Evolutionary conservation across 495 filamentous ascomycete species (phyloP).

Genomic region (Aspergillus cristatus): DNA sequence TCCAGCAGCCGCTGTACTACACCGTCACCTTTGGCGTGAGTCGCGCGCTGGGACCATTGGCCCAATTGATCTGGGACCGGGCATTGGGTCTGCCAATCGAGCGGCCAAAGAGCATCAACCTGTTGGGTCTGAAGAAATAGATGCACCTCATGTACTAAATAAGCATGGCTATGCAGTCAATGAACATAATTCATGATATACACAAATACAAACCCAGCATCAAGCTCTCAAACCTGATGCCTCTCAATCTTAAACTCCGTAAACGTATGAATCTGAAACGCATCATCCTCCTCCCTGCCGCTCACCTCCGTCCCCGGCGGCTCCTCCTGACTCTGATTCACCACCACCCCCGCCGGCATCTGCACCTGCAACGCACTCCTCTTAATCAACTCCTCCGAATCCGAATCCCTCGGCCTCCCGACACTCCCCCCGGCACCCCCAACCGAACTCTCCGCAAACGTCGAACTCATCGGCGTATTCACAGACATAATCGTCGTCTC

Average conservation of each 20-base stretch:
- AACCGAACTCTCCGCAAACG: too few species aligned
- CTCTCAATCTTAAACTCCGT: slow-evolving; percentile 6
- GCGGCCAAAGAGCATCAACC: slow-evolving; percentile 92
- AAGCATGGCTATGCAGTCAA: too few species aligned
- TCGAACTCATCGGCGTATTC: background rate
- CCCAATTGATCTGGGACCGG: slow-evolving; percentile 93
- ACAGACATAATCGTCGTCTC: slow-evolving; percentile 3
- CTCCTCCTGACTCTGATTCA: background rate
- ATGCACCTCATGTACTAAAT: background rate
- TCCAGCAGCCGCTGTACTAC: slow-evolving; percentile 95
- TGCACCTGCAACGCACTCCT: too few species aligned
- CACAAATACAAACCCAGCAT: background rate
- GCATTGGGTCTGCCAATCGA: slow-evolving; percentile 95
- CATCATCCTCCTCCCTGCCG: slow-evolving; percentile 1
- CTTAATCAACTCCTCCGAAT: too few species aligned
- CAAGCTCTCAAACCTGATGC: background rate
- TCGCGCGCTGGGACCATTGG: slow-evolving; percentile 81
- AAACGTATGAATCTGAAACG: slow-evolving; percentile 1
- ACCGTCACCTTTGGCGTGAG: slow-evolving; percentile 95
- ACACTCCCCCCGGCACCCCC: too few species aligned
- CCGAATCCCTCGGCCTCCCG: too few species aligned
- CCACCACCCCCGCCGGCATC: background rate
- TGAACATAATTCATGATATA: background rate
- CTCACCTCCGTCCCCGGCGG: background rate
- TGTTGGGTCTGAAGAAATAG: slow-evolving; percentile 62